Evolutionary conservation across 2,329 filamentous ascomycete species (phyloP).

Genomic region (Ceratocystis eucalypticola): DNA sequence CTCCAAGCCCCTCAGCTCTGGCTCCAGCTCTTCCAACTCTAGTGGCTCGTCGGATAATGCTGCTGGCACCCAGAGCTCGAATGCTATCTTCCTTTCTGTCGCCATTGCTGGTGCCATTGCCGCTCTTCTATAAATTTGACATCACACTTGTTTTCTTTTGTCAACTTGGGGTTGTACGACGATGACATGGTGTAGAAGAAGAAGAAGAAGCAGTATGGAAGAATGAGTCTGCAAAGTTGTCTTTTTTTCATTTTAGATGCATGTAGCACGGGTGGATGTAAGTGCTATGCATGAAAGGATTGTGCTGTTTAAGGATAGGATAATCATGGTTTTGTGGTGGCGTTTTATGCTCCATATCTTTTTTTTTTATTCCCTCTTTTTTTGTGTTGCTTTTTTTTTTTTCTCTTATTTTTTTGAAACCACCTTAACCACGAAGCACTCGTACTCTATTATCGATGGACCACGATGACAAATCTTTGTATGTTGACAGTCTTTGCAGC

Average conservation of each 20-base stretch:
- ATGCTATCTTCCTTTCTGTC: conserved; percentile 36
- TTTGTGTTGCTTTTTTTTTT: conserved; percentile 8
- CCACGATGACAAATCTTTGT: neutral
- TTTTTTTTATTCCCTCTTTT: conserved; percentile 12
- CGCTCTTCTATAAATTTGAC: conserved; percentile 37
- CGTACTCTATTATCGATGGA: neutral
- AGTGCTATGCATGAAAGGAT: neutral
- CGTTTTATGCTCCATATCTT: conserved; percentile 16
- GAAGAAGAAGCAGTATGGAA: no score
- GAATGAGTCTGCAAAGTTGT: no score
- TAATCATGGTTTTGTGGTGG: conserved; percentile 15
- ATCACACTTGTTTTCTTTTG: neutral
- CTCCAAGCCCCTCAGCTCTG: conserved; percentile 22
- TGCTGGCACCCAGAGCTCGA: conserved; percentile 32
- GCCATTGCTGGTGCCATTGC: conserved; percentile 35
- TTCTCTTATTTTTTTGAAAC: conserved; percentile 14
- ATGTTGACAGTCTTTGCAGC: neutral
- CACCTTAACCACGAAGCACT: conserved; percentile 14
- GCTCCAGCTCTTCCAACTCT: conserved; percentile 25
- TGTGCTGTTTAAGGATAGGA: conserved; percentile 13
- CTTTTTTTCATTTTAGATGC: neutral
- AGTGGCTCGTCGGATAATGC: conserved; percentile 26
- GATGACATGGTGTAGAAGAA: neutral
- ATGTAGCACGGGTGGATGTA: conserved; percentile 1
- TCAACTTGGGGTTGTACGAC: neutral